Percentiles rank a stretch among this genome's conserved stretches.
Conservation (phyloP, 2,329 filamentous ascomycete species). For the Diaporthe aspalathi region DNA sequence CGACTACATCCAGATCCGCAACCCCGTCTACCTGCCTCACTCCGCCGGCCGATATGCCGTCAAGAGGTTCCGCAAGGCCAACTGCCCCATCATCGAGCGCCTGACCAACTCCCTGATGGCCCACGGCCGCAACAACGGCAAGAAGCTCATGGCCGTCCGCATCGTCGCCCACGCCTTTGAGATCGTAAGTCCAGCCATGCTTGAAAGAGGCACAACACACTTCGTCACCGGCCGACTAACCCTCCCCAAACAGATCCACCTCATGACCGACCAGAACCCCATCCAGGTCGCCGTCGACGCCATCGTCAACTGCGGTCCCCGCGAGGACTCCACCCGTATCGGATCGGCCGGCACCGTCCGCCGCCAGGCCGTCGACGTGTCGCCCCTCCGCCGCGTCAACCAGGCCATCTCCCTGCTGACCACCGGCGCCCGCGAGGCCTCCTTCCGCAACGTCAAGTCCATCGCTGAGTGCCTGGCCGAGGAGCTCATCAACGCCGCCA, state of each 20-base stretch:
- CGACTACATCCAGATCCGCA: slow-evolving; percentile 99
- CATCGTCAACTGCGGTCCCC: slow-evolving; percentile 99
- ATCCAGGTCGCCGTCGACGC: slow-evolving; percentile 99
- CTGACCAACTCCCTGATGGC: slow-evolving; percentile 99
- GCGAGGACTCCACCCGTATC: slow-evolving; percentile 99
- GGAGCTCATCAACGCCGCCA: slow-evolving; percentile 99
- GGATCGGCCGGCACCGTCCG: slow-evolving; percentile 99
- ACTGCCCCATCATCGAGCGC: slow-evolving; percentile 99
- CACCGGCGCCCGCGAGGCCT: slow-evolving; percentile 97
- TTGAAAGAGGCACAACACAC: too few species aligned
- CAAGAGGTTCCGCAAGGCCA: slow-evolving; percentile 99
- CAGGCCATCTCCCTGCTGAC: slow-evolving; percentile 99
- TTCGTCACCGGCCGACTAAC: slow-evolving; percentile 45
- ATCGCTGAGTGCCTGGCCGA: slow-evolving; percentile 99
- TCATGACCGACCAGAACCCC: slow-evolving; percentile 99
- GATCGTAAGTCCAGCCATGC: slow-evolving; percentile 74
- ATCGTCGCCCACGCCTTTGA: slow-evolving; percentile 99
- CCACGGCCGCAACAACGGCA: slow-evolving; percentile 99
- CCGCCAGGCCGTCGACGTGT: slow-evolving; percentile 99
- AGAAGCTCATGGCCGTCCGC: slow-evolving; percentile 99
- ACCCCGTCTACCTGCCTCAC: slow-evolving; percentile 99
- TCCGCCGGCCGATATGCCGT: slow-evolving; percentile 97
- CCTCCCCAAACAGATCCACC: slow-evolving; percentile 81
- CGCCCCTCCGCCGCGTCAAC: slow-evolving; percentile 99
- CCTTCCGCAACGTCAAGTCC: slow-evolving; percentile 99